These are phyloP conservation scores for Cutaneotrichosporon mucoides DNA, from an alignment of 1,284 basidiomycete species.

Conservation along the genomic window DNA sequence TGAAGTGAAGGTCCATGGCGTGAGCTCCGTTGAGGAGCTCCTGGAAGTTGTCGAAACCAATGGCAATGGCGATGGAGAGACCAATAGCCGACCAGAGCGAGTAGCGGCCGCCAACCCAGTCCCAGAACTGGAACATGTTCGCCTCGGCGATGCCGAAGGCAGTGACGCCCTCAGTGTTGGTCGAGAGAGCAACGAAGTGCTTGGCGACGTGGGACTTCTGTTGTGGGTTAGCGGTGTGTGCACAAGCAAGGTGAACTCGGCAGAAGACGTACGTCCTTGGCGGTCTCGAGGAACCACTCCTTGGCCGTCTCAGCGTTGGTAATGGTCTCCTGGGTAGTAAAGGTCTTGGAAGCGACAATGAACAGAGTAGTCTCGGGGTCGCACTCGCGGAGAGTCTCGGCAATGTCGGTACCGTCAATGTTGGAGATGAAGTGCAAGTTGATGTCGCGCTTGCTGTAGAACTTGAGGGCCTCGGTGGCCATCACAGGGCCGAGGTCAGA, in stretches of 20 bases:
- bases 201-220: conserved; percentile 87
- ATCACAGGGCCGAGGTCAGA: conserved; percentile 98
- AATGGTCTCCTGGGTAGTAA: conserved; percentile 99
- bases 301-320: conserved; percentile 93
- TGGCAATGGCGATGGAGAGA: conserved; percentile 84
- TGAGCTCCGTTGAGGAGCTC: conserved; percentile 86
- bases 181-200: conserved; percentile 97
- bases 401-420: conserved; percentile 96
- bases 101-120: conserved; percentile 99
- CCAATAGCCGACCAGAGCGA: conserved; percentile 98
- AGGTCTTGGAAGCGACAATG: conserved; percentile 97
- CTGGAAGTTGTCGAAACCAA: conserved; percentile 93
- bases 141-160: conserved; percentile 86
- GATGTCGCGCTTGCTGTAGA: conserved; percentile 85
- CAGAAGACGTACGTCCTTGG: conserved; percentile 59
- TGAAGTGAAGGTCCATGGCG: conserved; percentile 97
- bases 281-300: conserved; percentile 84
- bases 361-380: conserved; percentile 93
- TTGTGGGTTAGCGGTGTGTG: background rate
- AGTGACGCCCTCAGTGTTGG: conserved; percentile 90
- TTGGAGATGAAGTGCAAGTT: conserved; percentile 90
- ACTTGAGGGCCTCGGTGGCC: conserved; percentile 96
- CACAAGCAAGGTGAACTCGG: background rate
- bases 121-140: conserved; percentile 99
- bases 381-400: conserved; percentile 76